Evolutionary conservation across 768 basidiomycete genomes (phyloP), one percentile per base, ranked within the genome.

Genomic region (Termitomyces eurrhizus): DNA sequence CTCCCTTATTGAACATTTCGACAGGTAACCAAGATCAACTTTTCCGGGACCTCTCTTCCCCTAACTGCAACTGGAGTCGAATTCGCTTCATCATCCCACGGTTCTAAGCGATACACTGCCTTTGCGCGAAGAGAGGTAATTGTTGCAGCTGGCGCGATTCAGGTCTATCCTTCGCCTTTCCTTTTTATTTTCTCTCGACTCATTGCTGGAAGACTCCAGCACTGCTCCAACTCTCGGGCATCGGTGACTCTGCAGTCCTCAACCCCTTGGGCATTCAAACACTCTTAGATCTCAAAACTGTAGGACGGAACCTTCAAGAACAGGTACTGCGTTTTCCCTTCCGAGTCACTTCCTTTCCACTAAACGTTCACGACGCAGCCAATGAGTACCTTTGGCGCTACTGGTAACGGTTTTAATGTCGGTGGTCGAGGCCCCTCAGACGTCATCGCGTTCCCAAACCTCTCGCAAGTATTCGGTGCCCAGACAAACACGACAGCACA

Each of bases 291-390:
- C 70, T 84, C 33, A 76, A 76, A 62, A 78, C 76, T 5, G 83
- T 85, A 5, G 83, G 83, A 5, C 77, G 75, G 69, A 85, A 86
- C 66, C 75, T 86, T 29, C 83, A 85, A 67, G 84, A 85, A 64
- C 82, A 83, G 72, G 78, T 76, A 52, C 6, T 64, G 46, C 14
- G 29, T 33, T 32, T 12, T 35, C 53, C 29, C 21, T 51, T 18
- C 51, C 13, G 4, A 36, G 13, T 33, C 33, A 1, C 13, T 35
- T 24, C 1, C 42, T 14, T 18, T 24, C 46, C 3, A 52, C 36
- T 37, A 8, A 26, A 14, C 3, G 14, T 26, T 37, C 36, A 4
- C 1, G 36, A 59, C 13, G 7, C 56, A 80, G 75, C 74, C 80
- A 7, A 76, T 78, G 74, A 79, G 72, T 64, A 68, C 70, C 3